phyloP scores from a whole-genome alignment of 2,329 filamentous ascomycete species.

The Ascochyta pisi region DNA sequence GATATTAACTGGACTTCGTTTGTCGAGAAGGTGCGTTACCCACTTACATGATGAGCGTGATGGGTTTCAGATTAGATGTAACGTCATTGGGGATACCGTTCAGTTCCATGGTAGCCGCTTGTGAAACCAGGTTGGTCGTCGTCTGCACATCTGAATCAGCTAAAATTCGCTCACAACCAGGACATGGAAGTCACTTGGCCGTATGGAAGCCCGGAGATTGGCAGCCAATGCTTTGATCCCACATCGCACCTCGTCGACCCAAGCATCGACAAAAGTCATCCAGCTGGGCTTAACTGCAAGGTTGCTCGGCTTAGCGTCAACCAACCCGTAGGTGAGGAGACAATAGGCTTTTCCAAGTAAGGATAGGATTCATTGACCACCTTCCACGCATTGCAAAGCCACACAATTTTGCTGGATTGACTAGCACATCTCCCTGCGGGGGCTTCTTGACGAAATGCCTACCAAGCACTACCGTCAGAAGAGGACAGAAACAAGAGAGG shows the following conservation, averaged over 20 bases:
- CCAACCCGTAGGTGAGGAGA: constrained; percentile 49
- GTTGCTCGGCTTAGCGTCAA: constrained; percentile 65
- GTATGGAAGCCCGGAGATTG: constrained; percentile 62
- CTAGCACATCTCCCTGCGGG: constrained; percentile 73
- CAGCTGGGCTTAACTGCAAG: constrained; percentile 65
- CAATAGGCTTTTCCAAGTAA: constrained; percentile 57
- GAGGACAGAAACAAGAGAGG: constrained; percentile 67
- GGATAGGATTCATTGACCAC: constrained; percentile 65
- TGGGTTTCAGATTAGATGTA: constrained; percentile 76
- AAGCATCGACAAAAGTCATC: constrained; percentile 83
- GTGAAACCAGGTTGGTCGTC: constrained; percentile 63
- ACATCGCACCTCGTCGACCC: constrained; percentile 65
- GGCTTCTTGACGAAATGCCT: constrained; percentile 55
- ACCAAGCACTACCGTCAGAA: constrained; percentile 55
- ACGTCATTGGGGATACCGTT: constrained; percentile 77
- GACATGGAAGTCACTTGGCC: constrained; percentile 46
- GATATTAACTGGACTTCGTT: neutral
- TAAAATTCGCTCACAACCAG: neutral
- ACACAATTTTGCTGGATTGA: constrained; percentile 69
- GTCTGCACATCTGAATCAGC: constrained; percentile 52
- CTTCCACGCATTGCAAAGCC: constrained; percentile 66
- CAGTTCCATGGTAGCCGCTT: constrained; percentile 59
- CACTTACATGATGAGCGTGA: constrained; percentile 70
- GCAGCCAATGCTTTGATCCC: constrained; percentile 49
- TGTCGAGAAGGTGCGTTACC: neutral